Conservation (phyloP, 202 grass and related monocot species). For the Dendrocalamus latiflorus region DNA sequence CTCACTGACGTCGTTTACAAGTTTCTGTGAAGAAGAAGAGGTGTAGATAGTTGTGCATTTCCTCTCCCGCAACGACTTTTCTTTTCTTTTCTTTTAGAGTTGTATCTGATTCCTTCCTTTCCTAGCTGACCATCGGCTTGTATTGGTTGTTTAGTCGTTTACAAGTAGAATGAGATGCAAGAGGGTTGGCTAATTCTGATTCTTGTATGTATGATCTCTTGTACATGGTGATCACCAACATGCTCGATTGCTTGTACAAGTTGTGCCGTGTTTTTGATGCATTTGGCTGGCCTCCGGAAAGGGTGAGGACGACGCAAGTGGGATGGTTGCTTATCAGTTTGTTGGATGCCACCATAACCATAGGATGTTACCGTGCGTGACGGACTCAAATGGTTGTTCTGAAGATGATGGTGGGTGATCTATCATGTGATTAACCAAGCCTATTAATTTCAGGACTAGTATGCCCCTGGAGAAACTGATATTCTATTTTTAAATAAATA, state of each 20-base stretch:
- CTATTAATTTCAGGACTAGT: no score
- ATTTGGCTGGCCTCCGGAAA: background rate
- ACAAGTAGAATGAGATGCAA: conserved; percentile 20
- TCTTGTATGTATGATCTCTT: conserved; percentile 26
- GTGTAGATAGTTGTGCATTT: conserved; percentile 59
- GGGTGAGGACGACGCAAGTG: background rate
- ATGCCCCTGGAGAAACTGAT: no score
- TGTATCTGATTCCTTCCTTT: background rate
- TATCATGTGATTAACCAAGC: no score
- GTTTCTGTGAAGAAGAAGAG: conserved; percentile 17
- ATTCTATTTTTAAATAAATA: no score
- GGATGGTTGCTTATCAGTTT: background rate
- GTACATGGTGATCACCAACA: background rate
- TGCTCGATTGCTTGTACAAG: background rate
- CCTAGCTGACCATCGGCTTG: conserved; percentile 2
- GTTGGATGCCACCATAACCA: background rate
- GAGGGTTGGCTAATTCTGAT: background rate
- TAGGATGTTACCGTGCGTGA: background rate
- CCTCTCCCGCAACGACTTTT: background rate
- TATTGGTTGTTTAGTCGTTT: conserved; percentile 26
- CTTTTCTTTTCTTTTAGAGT: background rate
- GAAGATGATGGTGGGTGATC: no score
- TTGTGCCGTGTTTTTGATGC: background rate
- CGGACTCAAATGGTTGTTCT: no score
- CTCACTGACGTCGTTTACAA: conserved; percentile 23